These are phyloP conservation scores for Wickerhamomyces xylosicus DNA, from an alignment of 805 yeast genomes.

Conservation along the genomic window DNA sequence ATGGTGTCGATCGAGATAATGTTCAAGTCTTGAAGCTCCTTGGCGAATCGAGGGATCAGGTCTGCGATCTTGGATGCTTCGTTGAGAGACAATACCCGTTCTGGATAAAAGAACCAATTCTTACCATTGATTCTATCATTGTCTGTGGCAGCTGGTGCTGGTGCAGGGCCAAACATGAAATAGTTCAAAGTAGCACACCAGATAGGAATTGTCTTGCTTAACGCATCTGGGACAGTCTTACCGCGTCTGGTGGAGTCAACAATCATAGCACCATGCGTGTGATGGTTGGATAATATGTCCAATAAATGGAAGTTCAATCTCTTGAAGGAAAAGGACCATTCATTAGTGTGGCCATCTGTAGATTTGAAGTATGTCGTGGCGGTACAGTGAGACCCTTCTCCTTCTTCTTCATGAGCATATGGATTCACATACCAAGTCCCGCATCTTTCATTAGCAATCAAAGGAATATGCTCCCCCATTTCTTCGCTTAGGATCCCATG, in stretches of 20 bases:
- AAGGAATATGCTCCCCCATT: slow-evolving; percentile 27
- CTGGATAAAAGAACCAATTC: slow-evolving; percentile 38
- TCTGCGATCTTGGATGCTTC: slow-evolving; percentile 43
- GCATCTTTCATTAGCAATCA: slow-evolving; percentile 74
- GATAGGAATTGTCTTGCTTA: slow-evolving; percentile 80
- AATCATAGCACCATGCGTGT: slow-evolving; percentile 36
- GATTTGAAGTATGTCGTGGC: slow-evolving; percentile 72
- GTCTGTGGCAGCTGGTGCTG: slow-evolving; percentile 5
- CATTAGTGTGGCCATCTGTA: slow-evolving; percentile 80
- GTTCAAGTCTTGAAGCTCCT: slow-evolving; percentile 29
- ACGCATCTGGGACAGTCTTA: slow-evolving; percentile 75
- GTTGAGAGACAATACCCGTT: slow-evolving; percentile 40
- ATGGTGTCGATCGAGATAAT: slow-evolving; percentile 27
- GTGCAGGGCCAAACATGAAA: slow-evolving; percentile 30
- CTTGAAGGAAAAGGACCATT: slow-evolving; percentile 71
- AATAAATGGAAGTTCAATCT: slow-evolving; percentile 68
- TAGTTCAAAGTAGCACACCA: slow-evolving; percentile 79
- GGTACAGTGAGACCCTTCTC: slow-evolving; percentile 6
- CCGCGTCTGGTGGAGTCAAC: slow-evolving; percentile 86
- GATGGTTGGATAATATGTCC: slow-evolving; percentile 26
- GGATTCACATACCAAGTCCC: slow-evolving; percentile 78
- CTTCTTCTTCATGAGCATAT: too few species aligned
- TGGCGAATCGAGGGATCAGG: slow-evolving; percentile 38
- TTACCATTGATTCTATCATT: slow-evolving; percentile 3
- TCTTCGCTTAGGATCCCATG: slow-evolving; percentile 1